Base-by-base conservation (phyloP, 2,329 filamentous ascomycete genomes). In the Nemania abortiva region DNA sequence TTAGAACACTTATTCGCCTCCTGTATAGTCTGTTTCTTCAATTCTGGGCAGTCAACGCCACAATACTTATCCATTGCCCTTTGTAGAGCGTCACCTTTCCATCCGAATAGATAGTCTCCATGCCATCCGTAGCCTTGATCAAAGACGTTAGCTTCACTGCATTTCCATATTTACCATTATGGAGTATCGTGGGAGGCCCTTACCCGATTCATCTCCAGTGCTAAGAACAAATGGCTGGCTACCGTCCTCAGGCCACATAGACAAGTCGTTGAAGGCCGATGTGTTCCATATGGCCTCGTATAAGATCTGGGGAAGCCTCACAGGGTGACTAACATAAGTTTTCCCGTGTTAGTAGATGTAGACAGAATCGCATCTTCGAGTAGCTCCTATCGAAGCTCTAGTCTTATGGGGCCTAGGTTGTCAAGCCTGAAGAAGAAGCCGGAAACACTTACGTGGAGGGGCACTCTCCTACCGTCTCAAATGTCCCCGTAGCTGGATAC, bases 231-330 rank as follows among this genome's bases (percentile, higher is more conserved):
- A 55, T 20, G 53, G 53, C 10, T 55, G 53, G n/a, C 53, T 55
- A 37, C 53, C 53, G 53, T 55, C 53, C 11, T 55, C 53, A 24
- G 53, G 53, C 53, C 53, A 55, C 53, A 55, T 55, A 18, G 53
- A 34, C n/a, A 0, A 29, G 13, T 55, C 53, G 10, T 37, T 55
- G 29, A 55, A 55, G 10, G 53, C 31, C 7, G 53, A 55, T 34
- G 53, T 55, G 53, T 55, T 55, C 53, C 53, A 55, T 55, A 55
- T 55, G 11, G 53, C 34, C 31, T 55, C 53, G n/a, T 55, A 55
- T 37, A 55, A 37, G n/a, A 55, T 55, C 29, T 55, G 53, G 31
- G 53, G 53, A 22, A 55, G 31, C 31, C 53, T 37, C 53, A 55
- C 53, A 22, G 53, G 53, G 29, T 55, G 53, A 55, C 53, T 55